These are phyloP conservation scores for Rhodamnia argentea DNA, from an alignment of 345 rosid species.

Conservation along the genomic window DNA sequence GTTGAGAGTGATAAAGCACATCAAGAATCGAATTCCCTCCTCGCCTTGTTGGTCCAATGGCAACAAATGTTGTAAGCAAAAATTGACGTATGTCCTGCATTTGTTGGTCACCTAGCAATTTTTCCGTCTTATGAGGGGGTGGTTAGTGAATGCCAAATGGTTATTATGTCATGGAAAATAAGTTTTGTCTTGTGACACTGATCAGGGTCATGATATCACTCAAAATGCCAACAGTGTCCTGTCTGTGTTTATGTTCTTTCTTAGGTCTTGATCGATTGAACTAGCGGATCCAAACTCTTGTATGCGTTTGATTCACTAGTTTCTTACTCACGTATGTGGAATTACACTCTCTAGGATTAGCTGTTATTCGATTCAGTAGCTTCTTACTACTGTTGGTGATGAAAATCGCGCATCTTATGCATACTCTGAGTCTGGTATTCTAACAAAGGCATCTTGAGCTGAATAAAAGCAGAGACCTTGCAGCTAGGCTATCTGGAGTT, in stretches of 20 bases:
- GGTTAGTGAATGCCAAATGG: background rate
- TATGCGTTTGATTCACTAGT: background rate
- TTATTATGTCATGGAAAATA: background rate
- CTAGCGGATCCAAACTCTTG: background rate
- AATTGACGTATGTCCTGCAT: background rate
- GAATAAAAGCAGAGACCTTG: background rate
- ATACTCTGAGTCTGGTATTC: background rate
- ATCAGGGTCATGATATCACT: background rate
- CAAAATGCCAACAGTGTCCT: background rate
- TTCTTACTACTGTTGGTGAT: background rate
- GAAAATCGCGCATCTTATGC: background rate
- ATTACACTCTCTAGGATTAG: background rate
- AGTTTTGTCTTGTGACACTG: background rate
- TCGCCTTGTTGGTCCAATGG: rapidly evolving
- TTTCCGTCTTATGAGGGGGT: background rate
- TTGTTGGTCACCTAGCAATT: background rate
- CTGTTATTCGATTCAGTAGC: background rate
- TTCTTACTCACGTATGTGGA: background rate
- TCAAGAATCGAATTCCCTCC: background rate
- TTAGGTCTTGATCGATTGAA: background rate
- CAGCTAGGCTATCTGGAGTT: background rate
- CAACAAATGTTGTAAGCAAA: background rate
- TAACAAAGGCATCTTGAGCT: background rate
- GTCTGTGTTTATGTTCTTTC: background rate
- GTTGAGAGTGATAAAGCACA: background rate